These are phyloP conservation scores for Kodamaea plutei DNA, from an alignment of 1,139 yeast genomes.

Conservation along the genomic window DNA sequence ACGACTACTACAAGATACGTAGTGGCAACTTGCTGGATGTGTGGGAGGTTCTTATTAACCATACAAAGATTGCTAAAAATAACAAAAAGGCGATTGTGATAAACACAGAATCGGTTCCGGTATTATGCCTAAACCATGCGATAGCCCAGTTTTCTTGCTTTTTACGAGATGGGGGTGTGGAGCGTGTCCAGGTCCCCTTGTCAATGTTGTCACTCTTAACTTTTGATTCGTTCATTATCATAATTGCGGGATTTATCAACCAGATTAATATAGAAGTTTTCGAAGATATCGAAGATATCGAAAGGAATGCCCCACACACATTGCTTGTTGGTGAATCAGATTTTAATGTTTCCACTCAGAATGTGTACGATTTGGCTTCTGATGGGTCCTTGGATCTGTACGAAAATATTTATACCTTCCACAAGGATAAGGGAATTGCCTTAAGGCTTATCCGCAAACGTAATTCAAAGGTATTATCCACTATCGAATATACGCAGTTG, in stretches of 20 bases:
- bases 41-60: slow-evolving; percentile 44
- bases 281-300: slow-evolving; percentile 14
- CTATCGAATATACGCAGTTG: slow-evolving; percentile 49
- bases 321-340: slow-evolving; percentile 5
- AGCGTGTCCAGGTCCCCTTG: slow-evolving; percentile 17
- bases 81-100: slow-evolving; percentile 15
- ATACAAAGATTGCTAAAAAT: slow-evolving; percentile 11
- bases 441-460: slow-evolving; percentile 21
- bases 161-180: slow-evolving; percentile 13
- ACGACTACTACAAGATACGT: slow-evolving; percentile 56
- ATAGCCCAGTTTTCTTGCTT: slow-evolving; percentile 16
- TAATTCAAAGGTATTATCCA: slow-evolving; percentile 20
- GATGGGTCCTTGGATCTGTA: slow-evolving; percentile 11
- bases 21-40: slow-evolving; percentile 68
- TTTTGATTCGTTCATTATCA: slow-evolving; percentile 19
- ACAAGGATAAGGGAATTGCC: slow-evolving; percentile 39
- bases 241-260: slow-evolving; percentile 28
- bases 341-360: slow-evolving; percentile 6
- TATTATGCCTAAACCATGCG: slow-evolving; percentile 24
- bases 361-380: slow-evolving; percentile 3
- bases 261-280: slow-evolving; percentile 24
- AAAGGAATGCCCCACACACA: background rate
- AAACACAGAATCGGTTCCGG: slow-evolving; percentile 14
- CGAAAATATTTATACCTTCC: slow-evolving; percentile 27
- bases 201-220: slow-evolving; percentile 11